Evolutionary conservation across 495 filamentous ascomycete species (phyloP), one percentile per base, ranked within the genome.

Genomic region (Trichoderma virens): DNA sequence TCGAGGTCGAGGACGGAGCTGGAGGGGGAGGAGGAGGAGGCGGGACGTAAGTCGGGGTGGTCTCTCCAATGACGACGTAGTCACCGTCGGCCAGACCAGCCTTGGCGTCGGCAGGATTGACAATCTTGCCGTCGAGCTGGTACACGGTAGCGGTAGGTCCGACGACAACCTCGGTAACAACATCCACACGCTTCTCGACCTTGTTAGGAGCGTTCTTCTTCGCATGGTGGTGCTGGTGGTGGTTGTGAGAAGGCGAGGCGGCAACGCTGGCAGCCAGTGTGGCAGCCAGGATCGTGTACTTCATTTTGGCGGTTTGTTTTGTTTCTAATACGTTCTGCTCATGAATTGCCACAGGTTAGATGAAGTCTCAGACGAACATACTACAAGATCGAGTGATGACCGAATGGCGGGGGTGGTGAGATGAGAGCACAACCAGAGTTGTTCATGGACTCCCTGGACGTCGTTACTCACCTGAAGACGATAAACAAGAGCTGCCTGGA

Each of bases 71-170:
- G n/a, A 85, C 71, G 59, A 82, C 65, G 63, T 76, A 83, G 18
- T 74, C 76, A 30, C 87, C 83, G 59, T 84, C 75, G 54, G 78
- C 74, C 67, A 92, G 78, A 65, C 88, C 86, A 47, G 79, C 65
- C 79, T 89, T 83, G 41, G 88, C 89, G 43, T 86, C 76, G 3
- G 77, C 71, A 41, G 75, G 70, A 56, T 74, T 72, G 66, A 92
- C 78, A 28, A 69, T 51, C 67, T 85, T 61, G 64, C 83, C 84
- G 61, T 87, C 79, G 41, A 89, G 72, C 66, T 85, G 76, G 69
- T 87, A 91, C 62, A 82, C 78, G 62, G 82, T 78, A 18, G 84
- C 80, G 45, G 81, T 84, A 35, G 85, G 73, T n/a, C 77, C 85
- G 47, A 75, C 73, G 47, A 79, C 70, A 62, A 70, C 73, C 23